A percentile compares a stretch with the other conserved stretches of the same genome.
Evolutionary conservation across 345 rosid genomes (phyloP).

Genomic region (Sisymbrium irio): DNA sequence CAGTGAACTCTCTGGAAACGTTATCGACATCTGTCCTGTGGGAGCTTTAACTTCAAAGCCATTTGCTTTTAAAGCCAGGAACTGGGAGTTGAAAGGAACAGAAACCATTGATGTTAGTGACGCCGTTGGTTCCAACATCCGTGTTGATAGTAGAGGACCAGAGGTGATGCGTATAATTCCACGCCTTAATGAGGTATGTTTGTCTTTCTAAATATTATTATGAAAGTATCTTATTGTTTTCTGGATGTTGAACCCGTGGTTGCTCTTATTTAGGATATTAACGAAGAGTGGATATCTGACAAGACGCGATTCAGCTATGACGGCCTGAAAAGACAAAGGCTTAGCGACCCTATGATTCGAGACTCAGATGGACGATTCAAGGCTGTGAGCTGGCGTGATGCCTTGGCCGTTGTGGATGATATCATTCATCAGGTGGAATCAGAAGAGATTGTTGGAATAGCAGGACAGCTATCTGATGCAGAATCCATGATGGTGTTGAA

Average conservation of each 20-base stretch:
- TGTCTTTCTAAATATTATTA: not conserved
- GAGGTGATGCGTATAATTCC: constrained; percentile 95
- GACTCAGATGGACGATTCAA: constrained; percentile 87
- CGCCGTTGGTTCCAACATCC: constrained; percentile 96
- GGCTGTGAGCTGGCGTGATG: constrained; percentile 95
- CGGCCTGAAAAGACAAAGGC: constrained; percentile 98
- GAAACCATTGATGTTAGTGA: constrained; percentile 94
- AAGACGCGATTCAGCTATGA: constrained; percentile 95
- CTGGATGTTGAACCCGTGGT: constrained; percentile 18
- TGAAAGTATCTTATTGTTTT: not conserved
- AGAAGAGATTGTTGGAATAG: constrained; percentile 85
- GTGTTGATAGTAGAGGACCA: constrained; percentile 97
- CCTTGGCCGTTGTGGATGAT: constrained; percentile 87
- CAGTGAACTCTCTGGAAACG: constrained; percentile 98
- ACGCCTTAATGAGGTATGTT: constrained; percentile 82
- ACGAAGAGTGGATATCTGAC: constrained; percentile 99
- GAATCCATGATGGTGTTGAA: constrained; percentile 98
- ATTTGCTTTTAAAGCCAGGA: constrained; percentile 97
- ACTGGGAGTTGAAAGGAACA: constrained; percentile 98
- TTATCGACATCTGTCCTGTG: constrained; percentile 96
- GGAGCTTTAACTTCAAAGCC: constrained; percentile 99
- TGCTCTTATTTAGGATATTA: constrained; percentile 69
- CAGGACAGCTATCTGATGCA: constrained; percentile 93
- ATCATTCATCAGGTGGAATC: constrained; percentile 69
- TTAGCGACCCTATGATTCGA: constrained; percentile 97